Conservation (phyloP, 1,284 basidiomycete genomes). For the Papiliotrema flavescens region DNA sequence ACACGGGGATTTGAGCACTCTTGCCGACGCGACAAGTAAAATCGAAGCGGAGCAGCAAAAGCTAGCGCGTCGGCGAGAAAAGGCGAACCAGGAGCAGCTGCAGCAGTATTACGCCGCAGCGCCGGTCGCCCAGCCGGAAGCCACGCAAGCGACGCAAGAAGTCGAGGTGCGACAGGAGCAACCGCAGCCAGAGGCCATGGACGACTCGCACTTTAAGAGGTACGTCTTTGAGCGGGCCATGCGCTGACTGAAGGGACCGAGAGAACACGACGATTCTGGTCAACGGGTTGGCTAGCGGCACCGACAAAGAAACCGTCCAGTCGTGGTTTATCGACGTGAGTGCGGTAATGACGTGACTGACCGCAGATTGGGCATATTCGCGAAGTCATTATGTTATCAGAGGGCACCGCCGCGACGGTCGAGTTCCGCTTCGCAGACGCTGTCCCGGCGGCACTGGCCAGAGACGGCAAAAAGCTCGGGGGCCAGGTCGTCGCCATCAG, state of each 20-base stretch:
- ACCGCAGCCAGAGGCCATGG: constrained; percentile 11
- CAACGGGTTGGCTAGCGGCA: constrained; percentile 60
- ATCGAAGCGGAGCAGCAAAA: constrained; percentile 65
- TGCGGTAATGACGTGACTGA: constrained; percentile 16
- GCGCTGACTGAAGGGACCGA: constrained; percentile 65
- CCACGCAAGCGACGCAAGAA: too few relatives aligned
- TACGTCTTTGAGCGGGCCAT: constrained; percentile 6
- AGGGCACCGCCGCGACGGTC: constrained; percentile 44
- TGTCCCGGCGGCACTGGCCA: constrained; percentile 80
- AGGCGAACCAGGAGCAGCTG: constrained; percentile 51
- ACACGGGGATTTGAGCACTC: constrained; percentile 66
- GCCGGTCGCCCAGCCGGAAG: neutral
- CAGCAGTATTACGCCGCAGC: constrained; percentile 10
- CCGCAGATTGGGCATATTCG: constrained; percentile 74
- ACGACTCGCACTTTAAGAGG: constrained; percentile 25
- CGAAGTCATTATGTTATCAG: constrained; percentile 57
- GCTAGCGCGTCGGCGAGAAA: constrained; percentile 62
- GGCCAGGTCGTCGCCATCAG: constrained; percentile 74
- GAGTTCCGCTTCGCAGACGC: constrained; percentile 55
- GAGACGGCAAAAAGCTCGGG: constrained; percentile 82
- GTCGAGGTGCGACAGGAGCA: neutral
- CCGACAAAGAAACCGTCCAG: constrained; percentile 64
- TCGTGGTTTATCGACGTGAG: constrained; percentile 80
- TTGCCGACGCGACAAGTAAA: constrained; percentile 65
- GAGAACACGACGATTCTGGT: constrained; percentile 93